Percentiles rank a stretch among this genome's conserved stretches.
Evolutionary conservation across 225 moss, liverwort and hornwort genomes (phyloP).

Genomic region (Ulota crispa): DNA sequence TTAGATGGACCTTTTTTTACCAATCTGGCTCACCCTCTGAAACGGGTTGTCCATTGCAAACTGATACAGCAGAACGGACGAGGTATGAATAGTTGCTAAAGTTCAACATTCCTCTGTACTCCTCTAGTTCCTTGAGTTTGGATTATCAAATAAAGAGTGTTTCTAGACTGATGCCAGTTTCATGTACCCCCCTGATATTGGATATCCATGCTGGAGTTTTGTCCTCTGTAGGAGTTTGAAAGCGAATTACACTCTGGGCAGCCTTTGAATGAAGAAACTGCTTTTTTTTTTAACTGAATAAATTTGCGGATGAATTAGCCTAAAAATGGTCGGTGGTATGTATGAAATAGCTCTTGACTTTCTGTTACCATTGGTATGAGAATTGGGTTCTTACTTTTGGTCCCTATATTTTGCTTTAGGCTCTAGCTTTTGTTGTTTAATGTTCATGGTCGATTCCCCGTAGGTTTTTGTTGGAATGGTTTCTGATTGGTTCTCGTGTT

Average conservation of each 20-base stretch:
- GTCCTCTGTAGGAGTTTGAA: neutral
- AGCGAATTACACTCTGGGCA: neutral
- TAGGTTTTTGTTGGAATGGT: neutral
- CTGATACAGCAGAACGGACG: slow-evolving; percentile 11
- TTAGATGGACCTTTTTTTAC: slow-evolving; percentile 13
- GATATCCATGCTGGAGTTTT: neutral
- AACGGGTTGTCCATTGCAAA: slow-evolving; percentile 34
- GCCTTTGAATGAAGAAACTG: neutral
- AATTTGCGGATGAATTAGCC: neutral
- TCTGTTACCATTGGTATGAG: neutral
- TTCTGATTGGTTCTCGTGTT: neutral
- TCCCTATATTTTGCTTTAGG: slow-evolving; percentile 37
- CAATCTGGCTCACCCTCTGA: slow-evolving; percentile 25
- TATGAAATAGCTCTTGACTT: neutral
- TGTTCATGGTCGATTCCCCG: neutral
- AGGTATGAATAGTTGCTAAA: slow-evolving; percentile 19
- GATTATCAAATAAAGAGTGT: slow-evolving; percentile 31
- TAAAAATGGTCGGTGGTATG: neutral
- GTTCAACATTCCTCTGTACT: slow-evolving; percentile 31
- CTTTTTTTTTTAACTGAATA: neutral
- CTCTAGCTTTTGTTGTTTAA: slow-evolving; percentile 55
- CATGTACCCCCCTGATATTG: neutral
- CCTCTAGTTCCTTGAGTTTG: slow-evolving; percentile 20
- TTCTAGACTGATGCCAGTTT: slow-evolving; percentile 16
- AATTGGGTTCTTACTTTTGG: neutral